Base-by-base conservation (phyloP, 176 grass and related monocot genomes). In the Areca catechu region DNA sequence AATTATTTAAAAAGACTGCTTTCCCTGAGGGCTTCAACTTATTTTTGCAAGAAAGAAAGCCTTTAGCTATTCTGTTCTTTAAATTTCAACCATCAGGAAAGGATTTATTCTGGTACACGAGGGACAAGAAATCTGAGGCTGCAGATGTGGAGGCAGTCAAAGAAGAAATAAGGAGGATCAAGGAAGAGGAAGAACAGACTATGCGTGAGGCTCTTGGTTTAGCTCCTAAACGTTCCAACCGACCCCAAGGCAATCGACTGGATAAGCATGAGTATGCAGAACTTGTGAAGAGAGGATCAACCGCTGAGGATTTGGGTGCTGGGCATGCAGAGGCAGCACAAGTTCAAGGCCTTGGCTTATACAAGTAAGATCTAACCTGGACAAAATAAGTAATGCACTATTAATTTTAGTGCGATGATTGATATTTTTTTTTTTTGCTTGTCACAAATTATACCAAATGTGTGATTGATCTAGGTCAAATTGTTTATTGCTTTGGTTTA, bases 211-310 rank as follows among this genome's bases (percentile, higher is more conserved):
- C 87, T 29, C 86, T 97, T 74, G 93, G 93, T 64, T 85, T 97
- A 74, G 93, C 83, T 77, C 86, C 93, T 20, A 91, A 91, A 68
- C 83, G 93, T 48, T 77, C 75, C 50, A 85, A 75, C 63, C 78
- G 72, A 25, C 66, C 77, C 43, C 58, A 91, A 72, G 87, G 86
- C 5, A 91, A 78, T 65, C 74, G 78, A 7, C 71, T 97, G 49
- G 93, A 97, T 79, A 91, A 88, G 65, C 87, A 97, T 72, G 93
- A 97, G 59, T 97, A 97, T 3, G 93, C 93, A 51, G 93, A 97
- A 74, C 87, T 97, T 22, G 74, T 91, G 34, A 91, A 91, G 72
- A 84, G 93, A 77, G 87, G 80, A 67, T 91, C 93, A 9, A 87
- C 93, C 60, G 93, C 86, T 12, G 93, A 97, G 69, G 93, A 97